Base-by-base conservation (phyloP, 78 protist species). In the Cavenderia fasciculata region DNA sequence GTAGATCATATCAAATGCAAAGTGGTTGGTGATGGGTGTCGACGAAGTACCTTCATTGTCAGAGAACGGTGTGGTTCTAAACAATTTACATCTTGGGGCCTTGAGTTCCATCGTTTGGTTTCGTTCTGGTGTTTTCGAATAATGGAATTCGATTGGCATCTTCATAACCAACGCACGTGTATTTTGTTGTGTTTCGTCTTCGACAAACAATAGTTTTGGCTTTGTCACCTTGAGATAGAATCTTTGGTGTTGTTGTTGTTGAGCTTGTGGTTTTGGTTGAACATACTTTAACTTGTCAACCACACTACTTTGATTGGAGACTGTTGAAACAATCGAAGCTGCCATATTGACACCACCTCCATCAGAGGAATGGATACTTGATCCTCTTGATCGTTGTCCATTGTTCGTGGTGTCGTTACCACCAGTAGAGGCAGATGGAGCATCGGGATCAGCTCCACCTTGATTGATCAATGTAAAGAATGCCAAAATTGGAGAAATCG, bases 91-190 rank as follows among this genome's bases (percentile, higher is more conserved):
- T 44, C 57, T 82, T 4, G 78, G 34, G 14, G 78, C 90, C 3
- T 82, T 44, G 21, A 82, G 33, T 43, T 82, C 90, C 90, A 82
- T 82, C 0, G 90, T 82, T 68, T 62, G 69, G 44, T 82, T 82
- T 5, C 27, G 44, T 6, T 82, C 78, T 5, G 90, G 63, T 29
- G 90, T 82, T 40, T 41, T 34, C 0, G 73, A 57, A 31, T 31
- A 68, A 41, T 82, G 90, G 54, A 68, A 82, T 57, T 82, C 90
- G 43, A 82, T 68, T 29, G 90, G 90, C 90, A 82, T 82, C 31
- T 82, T 82, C 62, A 82, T 68, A 12, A 82, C 90, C 11, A 82
- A 41, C 1, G 90, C 90, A n/a, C 61, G 21, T 1, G 90, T 68
- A 56, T 82, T 82, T 29, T 82, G 76, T 68, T 82, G 90, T 23